Evolutionary conservation across 2,329 filamentous ascomycete species (phyloP), one percentile per base, ranked within the genome.

Genomic region (Tolypocladium nubicola): DNA sequence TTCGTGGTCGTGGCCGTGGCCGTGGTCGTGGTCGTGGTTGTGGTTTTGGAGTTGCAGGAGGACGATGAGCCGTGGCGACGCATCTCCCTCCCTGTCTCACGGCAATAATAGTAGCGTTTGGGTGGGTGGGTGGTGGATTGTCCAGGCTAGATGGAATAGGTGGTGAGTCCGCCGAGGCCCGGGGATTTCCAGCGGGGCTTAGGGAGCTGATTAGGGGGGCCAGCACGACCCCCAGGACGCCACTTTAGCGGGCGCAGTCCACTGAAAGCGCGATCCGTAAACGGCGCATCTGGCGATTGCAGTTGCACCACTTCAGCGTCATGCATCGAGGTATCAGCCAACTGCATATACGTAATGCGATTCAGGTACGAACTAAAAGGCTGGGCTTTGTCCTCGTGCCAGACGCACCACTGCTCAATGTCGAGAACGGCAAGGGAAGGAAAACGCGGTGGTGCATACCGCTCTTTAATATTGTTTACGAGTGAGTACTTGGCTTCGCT

Each of bases 31-130:
- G 23, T 26, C 23, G 23, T 26, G 23, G 23, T 26, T 26, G 23
- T 26, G 14, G n/a, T n/a, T 41, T 52, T 26, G 43, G 40, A 23
- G 43, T 19, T 37, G 56, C 23, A 21, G 23, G 54, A 57, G 23
- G 55, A 43, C 13, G 49, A 52, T 3, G 55, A 23, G 52, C 54
- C 49, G 50, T 33, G 50, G 39, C 52, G 56, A 57, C 52, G 40
- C 56, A 57, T 57, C 21, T 55, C 43, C 41, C 43, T 38, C 41
- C 30, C 41, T n/a, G 19, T 53, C 35, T 7, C 53, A 54, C 39
- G 30, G 30, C 38, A 54, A 39, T 13, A 54, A 8, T 16, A 54
- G 39, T 39, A 19, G 39, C 43, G 23, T 30, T 19, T 9, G 13
- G 23, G 21, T 19, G 40, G 40, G 16, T 10, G 40, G 40, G 40